Percentiles rank a stretch among this genome's conserved stretches.
Conservation (phyloP, 2,329 filamentous ascomycete genomes). For the Colletotrichum lupini region DNA sequence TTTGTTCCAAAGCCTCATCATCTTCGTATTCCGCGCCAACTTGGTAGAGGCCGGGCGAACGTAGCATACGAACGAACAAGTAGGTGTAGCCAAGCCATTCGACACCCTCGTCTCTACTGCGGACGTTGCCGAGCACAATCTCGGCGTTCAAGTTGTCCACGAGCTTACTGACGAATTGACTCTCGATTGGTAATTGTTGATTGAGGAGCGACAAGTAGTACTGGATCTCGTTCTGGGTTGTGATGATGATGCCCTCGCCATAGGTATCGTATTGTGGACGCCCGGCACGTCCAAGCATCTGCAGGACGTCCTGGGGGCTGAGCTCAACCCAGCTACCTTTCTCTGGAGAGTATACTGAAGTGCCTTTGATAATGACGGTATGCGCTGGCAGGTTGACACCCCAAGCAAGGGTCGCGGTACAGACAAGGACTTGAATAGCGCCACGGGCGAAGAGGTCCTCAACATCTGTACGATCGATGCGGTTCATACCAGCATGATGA, state of each 20-base stretch:
- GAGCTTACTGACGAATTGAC: slow-evolving; percentile 91
- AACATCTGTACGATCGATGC: slow-evolving; percentile 93
- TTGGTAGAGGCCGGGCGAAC: slow-evolving; percentile 93
- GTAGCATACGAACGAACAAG: slow-evolving; percentile 96
- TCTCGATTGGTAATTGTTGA: slow-evolving; percentile 97
- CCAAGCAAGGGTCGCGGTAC: slow-evolving; percentile 98
- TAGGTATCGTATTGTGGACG: slow-evolving; percentile 97
- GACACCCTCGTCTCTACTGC: slow-evolving; percentile 93
- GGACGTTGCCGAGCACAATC: slow-evolving; percentile 92
- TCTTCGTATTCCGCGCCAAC: slow-evolving; percentile 96
- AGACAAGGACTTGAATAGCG: slow-evolving; percentile 93
- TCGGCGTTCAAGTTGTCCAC: slow-evolving; percentile 98
- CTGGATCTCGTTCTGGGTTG: slow-evolving; percentile 92
- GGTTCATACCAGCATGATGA: slow-evolving; percentile 96
- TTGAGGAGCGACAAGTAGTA: slow-evolving; percentile 98
- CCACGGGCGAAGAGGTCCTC: slow-evolving; percentile 95
- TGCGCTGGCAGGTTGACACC: slow-evolving; percentile 98
- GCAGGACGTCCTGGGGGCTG: slow-evolving; percentile 95
- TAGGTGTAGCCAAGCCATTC: slow-evolving; percentile 99
- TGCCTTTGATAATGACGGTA: slow-evolving; percentile 99
- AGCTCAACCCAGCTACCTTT: slow-evolving; percentile 99
- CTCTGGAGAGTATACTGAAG: slow-evolving; percentile 96
- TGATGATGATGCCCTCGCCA: slow-evolving; percentile 98
- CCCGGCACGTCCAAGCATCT: slow-evolving; percentile 98
- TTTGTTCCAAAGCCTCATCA: slow-evolving; percentile 91